Conservation (phyloP, 2,329 filamentous ascomycete species). For the Davidsoniella eucalypti region DNA sequence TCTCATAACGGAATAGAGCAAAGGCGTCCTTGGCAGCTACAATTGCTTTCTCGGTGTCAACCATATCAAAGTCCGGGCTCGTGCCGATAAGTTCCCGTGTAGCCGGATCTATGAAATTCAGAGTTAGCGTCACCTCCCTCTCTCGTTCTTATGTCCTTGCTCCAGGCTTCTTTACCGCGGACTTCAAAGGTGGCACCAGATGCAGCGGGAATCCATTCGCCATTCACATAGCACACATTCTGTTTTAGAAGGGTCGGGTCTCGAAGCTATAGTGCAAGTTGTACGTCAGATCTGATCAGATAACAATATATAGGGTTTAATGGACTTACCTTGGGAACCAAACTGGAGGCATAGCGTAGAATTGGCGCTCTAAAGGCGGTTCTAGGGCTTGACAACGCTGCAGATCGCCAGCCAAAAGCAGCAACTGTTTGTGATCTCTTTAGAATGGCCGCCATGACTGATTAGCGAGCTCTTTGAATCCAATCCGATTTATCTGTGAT, state of each 20-base stretch:
- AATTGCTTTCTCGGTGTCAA: conserved; percentile 70
- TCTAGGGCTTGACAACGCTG: not conserved
- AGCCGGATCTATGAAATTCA: conserved; percentile 48
- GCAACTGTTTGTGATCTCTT: not conserved
- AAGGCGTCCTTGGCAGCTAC: conserved; percentile 65
- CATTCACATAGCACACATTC: conserved; percentile 72
- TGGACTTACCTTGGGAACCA: conserved; percentile 14
- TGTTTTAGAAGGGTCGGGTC: conserved; percentile 72
- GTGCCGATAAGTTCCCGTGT: conserved; percentile 67
- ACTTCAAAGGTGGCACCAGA: conserved; percentile 90
- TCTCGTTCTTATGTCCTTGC: no score
- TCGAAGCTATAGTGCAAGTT: conserved; percentile 39
- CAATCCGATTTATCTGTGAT: no score
- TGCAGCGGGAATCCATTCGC: conserved; percentile 72
- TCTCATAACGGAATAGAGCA: conserved; percentile 50
- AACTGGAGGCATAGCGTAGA: not conserved
- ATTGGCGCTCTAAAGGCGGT: not conserved
- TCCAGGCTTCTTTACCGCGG: conserved; percentile 31
- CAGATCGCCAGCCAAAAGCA: not conserved
- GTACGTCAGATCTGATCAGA: not conserved
- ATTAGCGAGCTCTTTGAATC: no score
- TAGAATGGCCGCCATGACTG: no score
- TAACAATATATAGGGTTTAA: not conserved
- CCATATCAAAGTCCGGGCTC: conserved; percentile 65
- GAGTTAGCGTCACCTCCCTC: no score